Evolutionary conservation across 2,329 filamentous ascomycete species (phyloP), one percentile per base, ranked within the genome.

Genomic region (Phialophora chinensis): DNA sequence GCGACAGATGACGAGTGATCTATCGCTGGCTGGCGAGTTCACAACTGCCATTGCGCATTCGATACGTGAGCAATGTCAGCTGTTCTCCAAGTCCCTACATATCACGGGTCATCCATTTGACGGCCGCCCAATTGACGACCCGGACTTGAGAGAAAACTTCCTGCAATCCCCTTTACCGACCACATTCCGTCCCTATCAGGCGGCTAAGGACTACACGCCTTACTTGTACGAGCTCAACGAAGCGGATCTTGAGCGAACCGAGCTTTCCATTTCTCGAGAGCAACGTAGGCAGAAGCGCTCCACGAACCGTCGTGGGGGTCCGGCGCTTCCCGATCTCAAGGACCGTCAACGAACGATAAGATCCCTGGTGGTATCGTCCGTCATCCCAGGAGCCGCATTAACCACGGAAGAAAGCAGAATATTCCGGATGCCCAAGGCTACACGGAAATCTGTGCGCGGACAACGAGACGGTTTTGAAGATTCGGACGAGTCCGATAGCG

Each of bases 1-100:
- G 29, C 84, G 87, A 68, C 89, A 89, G 76, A 96, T 98, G 92
- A 89, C 93, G 0, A 87, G 88, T 66, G 95, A 99, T 74, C 85
- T 99, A 29, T 93, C 93, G 4, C 85, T 99, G 20, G 92, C 92
- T 0, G 95, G 95, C 70, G 95, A 99, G 78, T 99, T 99, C 74
- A 93, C 92, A 2, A 99, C 95, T 0, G 94, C 95, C 7, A 98
- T 99, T 77, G 95, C 95, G 12, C 95, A 99, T 80, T 97, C 92
- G 68, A 99, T 99, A 75, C 90, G 95, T 69, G 95, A 99, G 79
- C 95, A 99, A 79, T 89, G 90, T 49, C 95, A 99, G 76, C 86
- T 98, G 33, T 99, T 97, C 77, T 96, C 93, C 5, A 91, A 92
- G 76, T 96, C 93, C 74, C 82, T 99, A 67, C 98, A 97, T 79